Evolutionary conservation across 2,329 filamentous ascomycete species (phyloP).

Genomic region (Colletotrichum siamense): DNA sequence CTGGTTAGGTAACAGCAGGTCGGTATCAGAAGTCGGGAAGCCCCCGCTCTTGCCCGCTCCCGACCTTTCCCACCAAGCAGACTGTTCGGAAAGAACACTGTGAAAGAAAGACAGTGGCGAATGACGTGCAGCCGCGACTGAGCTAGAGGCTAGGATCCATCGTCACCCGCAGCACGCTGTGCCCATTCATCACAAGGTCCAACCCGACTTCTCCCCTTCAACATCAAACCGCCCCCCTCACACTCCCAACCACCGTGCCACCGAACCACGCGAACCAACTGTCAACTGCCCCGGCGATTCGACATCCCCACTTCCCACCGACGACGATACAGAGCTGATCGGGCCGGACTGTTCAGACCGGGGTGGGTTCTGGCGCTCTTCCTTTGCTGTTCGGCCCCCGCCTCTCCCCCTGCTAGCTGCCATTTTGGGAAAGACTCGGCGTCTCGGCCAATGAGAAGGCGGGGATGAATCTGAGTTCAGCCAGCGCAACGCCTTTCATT

Average conservation of each 20-base stretch:
- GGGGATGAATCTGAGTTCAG: neutral
- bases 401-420: neutral
- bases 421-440: neutral
- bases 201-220: neutral
- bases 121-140: neutral
- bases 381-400: neutral
- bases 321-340: neutral
- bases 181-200: neutral
- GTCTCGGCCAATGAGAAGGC: neutral
- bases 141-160: neutral
- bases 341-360: constrained; percentile 8
- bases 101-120: neutral
- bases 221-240: neutral
- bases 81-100: neutral
- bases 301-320: constrained; percentile 5
- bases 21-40: neutral
- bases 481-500: neutral
- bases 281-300: neutral
- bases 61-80: neutral
- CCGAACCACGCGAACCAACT: neutral
- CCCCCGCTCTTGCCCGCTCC: neutral
- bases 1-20: neutral
- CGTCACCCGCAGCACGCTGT: neutral
- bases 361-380: neutral
- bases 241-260: neutral